These are phyloP conservation scores for Coccomyxa sp. DNA, from an alignment of 139 green algal genomes.

Conservation along the genomic window DNA sequence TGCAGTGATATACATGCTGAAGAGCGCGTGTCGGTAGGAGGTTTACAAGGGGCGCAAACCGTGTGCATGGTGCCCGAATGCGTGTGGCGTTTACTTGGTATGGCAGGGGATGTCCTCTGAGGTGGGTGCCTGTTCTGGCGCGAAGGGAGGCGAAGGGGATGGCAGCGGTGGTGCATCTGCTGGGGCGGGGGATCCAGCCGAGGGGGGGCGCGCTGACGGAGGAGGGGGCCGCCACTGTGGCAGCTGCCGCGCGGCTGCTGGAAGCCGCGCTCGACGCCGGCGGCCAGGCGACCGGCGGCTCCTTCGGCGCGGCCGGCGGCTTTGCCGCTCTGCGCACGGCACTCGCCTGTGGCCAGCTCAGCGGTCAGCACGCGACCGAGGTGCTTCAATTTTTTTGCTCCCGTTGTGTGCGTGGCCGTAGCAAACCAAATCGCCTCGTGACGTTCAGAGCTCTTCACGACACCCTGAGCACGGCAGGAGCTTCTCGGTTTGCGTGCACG, in stretches of 20 bases:
- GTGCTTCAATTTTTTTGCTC: not conserved
- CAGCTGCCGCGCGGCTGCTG: not conserved
- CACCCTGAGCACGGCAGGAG: too few relatives aligned
- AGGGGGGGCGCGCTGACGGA: not conserved
- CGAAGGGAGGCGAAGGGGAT: not conserved
- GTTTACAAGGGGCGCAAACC: too few relatives aligned
- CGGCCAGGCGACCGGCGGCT: not conserved
- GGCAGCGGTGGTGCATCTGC: not conserved
- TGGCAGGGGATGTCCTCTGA: not conserved
- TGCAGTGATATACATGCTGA: too few relatives aligned
- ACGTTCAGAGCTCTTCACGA: too few relatives aligned
- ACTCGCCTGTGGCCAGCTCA: not conserved
- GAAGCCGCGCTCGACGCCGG: not conserved
- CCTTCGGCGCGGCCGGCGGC: not conserved
- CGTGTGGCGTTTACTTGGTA: too few relatives aligned
- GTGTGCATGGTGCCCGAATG: too few relatives aligned
- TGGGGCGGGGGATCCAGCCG: not conserved
- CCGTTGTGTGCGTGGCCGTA: too few relatives aligned
- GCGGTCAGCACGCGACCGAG: not conserved
- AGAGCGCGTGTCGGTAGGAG: too few relatives aligned
- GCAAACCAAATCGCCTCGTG: too few relatives aligned
- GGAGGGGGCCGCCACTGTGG: not conserved
- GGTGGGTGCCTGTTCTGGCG: not conserved
- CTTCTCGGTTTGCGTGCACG: too few relatives aligned
- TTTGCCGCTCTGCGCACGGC: not conserved